A percentile compares a stretch with the other conserved stretches of the same genome.
phyloP scores from a whole-genome alignment of 768 basidiomycete species.

The Asterophora lycoperdoides region DNA sequence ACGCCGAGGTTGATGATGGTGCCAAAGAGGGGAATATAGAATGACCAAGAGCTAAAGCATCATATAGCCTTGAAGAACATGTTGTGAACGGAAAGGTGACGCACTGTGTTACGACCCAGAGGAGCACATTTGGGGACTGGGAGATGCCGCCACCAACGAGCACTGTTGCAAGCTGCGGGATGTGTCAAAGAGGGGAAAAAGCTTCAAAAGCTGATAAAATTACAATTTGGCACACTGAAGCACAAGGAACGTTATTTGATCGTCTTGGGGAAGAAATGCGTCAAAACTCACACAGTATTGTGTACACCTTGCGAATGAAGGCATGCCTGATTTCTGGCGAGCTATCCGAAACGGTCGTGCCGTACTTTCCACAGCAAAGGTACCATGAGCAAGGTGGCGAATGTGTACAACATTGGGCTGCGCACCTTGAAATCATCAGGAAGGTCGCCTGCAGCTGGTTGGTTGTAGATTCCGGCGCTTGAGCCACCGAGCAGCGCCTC shows the following conservation, averaged over 20 bases:
- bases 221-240: constrained; percentile 70
- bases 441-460: constrained; percentile 67
- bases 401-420: not conserved
- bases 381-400: not conserved
- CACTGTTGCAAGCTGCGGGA: constrained; percentile 60
- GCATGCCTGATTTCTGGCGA: constrained; percentile 74
- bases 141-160: constrained; percentile 72
- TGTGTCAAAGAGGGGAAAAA: not conserved
- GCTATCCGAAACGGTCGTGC: constrained; percentile 74
- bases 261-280: not conserved
- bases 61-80: constrained; percentile 1
- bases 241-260: constrained; percentile 4
- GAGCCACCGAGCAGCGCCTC: constrained; percentile 59
- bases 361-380: constrained; percentile 49
- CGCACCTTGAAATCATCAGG: constrained; percentile 93
- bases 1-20: constrained; percentile 75
- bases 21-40: constrained; percentile 75
- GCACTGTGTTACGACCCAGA: constrained; percentile 72
- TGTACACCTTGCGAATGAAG: constrained; percentile 90
- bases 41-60: constrained; percentile 60
- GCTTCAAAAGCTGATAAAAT: constrained; percentile 16
- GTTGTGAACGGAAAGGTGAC: constrained; percentile 21
- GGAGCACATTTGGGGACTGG: constrained; percentile 51
- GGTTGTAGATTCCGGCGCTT: constrained; percentile 64
- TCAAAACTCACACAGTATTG: constrained; percentile 72